These are phyloP conservation scores for Claviceps spartinae DNA, from an alignment of 2,329 filamentous ascomycete genomes.

Conservation along the genomic window DNA sequence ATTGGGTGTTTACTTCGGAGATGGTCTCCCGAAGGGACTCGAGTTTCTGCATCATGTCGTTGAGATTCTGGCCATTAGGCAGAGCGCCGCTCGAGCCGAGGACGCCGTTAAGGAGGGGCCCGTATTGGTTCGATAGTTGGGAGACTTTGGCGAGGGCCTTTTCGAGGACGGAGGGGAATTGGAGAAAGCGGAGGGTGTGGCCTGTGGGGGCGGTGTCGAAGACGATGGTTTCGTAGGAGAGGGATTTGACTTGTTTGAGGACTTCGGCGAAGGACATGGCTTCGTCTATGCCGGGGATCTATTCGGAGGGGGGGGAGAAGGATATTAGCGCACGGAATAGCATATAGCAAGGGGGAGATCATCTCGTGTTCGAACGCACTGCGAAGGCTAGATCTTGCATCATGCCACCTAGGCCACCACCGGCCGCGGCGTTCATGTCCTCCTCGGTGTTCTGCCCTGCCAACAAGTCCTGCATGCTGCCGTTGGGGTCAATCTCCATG, in stretches of 20 bases:
- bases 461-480: conserved; percentile 89
- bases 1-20: conserved; percentile 89
- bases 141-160: conserved; percentile 97
- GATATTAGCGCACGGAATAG: background rate
- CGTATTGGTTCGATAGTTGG: conserved; percentile 86
- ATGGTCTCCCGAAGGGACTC: conserved; percentile 89
- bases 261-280: conserved; percentile 99
- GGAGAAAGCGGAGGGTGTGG: conserved; percentile 94
- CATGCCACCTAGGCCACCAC: conserved; percentile 75
- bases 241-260: conserved; percentile 95
- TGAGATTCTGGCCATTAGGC: conserved; percentile 84
- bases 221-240: conserved; percentile 97
- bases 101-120: conserved; percentile 87
- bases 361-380: conserved; percentile 33
- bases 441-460: conserved; percentile 65
- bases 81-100: conserved; percentile 63
- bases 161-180: conserved; percentile 95
- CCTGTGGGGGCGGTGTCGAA: conserved; percentile 98
- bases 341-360: background rate
- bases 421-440: conserved; percentile 51
- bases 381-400: conserved; percentile 98
- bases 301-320: background rate
- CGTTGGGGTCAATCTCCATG: conserved; percentile 99
- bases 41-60: conserved; percentile 88
- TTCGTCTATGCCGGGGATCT: conserved; percentile 98